Evolutionary conservation across 2,329 filamentous ascomycete species (phyloP), one percentile per base, ranked within the genome.

Genomic region (Xylaria sp.): DNA sequence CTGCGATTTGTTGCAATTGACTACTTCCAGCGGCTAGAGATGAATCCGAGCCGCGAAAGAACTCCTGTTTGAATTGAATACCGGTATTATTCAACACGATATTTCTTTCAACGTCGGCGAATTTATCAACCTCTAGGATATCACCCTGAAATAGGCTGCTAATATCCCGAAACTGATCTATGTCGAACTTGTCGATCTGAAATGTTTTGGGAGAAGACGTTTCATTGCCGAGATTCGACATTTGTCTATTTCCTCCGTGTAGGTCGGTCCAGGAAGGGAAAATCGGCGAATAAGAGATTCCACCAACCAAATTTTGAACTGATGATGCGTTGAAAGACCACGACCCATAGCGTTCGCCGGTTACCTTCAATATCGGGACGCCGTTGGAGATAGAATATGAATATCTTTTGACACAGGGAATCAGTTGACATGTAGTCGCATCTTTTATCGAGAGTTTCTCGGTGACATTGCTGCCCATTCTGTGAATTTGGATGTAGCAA

Each of bases 391-490:
- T 37, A 2, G 53, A 53, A 43, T 31, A 54, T 42, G 47, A 57
- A 37, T 62, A 54, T 49, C 8, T 62, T 28, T 58, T 53, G n/a
- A 58, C 54, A 42, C 60, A 62, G 8, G 60, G 54, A 12, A 19
- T 57, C 21, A 62, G 23, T n/a, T 58, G 21, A 50, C 60, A 62
- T 2, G 5, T 6, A 19, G 54, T 62, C 15, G 42, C 54, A 23
- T 54, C 2, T 43, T 33, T 53, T 25, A 45, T 31, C 2, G 14
- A 47, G 14, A 57, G 17, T 31, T 19, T 50, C 4, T 40, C 28
- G 19, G 8, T 3, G 5, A 6, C 45, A 7, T 43, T 14, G 17
- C 21, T 14, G n/a, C 15, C 1, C 14, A 1, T 40, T 17, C 40
- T 52, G 1, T 57, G 2, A 15, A 57, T 15, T 31, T 54, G 19